Evolutionary conservation across 306 rosid genomes (phyloP).

Genomic region (Sechiopsis laciniata): DNA sequence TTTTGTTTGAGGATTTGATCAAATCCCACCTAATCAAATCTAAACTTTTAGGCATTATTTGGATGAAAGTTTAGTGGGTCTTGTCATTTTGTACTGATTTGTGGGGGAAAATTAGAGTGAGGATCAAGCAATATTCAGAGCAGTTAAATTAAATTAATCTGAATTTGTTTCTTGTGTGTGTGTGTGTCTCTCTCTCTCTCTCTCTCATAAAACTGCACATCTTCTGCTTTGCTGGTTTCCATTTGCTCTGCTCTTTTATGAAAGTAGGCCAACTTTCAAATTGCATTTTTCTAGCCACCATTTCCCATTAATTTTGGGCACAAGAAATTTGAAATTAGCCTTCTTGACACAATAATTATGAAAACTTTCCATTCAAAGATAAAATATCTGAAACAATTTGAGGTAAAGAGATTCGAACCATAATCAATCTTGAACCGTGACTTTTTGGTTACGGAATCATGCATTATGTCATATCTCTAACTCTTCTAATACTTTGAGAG

Average conservation of each 20-base stretch:
- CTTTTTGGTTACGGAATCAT: no score
- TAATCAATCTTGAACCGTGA: no score
- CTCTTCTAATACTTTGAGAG: no score
- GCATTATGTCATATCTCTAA: no score
- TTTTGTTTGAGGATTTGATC: slow-evolving; percentile 20
- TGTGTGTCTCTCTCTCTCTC: no score
- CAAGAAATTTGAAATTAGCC: no score
- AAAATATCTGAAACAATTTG: no score
- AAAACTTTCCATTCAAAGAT: no score
- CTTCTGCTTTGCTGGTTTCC: slow-evolving; percentile 7
- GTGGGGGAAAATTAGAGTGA: not conserved
- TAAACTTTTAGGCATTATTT: slow-evolving; percentile 8
- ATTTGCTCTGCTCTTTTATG: not conserved
- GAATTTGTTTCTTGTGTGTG: no score
- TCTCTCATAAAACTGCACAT: not conserved
- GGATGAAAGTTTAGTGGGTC: slow-evolving; percentile 22
- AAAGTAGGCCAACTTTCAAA: slow-evolving; percentile 5
- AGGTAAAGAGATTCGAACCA: no score
- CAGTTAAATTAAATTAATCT: not conserved
- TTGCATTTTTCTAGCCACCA: not conserved
- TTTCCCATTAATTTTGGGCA: not conserved
- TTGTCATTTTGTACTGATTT: slow-evolving; percentile 19
- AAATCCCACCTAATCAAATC: slow-evolving; percentile 46
- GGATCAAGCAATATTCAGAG: not conserved
- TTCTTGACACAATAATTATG: no score